Base-by-base conservation (phyloP, 805 yeast genomes). In the Saturnispora dispora region DNA sequence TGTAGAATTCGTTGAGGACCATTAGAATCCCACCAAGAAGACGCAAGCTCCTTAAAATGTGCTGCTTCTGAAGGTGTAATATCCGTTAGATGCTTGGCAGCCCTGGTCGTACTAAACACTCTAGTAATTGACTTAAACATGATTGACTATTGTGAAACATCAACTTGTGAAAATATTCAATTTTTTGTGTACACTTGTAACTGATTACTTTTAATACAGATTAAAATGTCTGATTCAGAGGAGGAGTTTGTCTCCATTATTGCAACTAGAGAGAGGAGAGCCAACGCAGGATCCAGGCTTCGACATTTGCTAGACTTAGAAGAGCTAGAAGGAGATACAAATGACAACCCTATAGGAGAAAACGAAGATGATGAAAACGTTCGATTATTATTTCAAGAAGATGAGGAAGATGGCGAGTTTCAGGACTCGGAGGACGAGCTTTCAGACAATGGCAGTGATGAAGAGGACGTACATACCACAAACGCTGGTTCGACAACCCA, bases 1-100 rank as follows among this genome's bases (percentile, higher is more conserved):
- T 93, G 98, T 42, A 93, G 75, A 51, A 93, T 87, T 39, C 99
- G 72, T 64, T 93, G 98, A 1, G 97, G 85, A 0, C 99, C 99
- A 56, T 82, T 69, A 13, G 86, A 81, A 60, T 93, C 96, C 99
- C 99, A 93, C 99, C 99, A 93, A n/a, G 88, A 68, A n/a, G 84
- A 73, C 1, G 99, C 99, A 44, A 93, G 72, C 33, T 83, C 79
- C 58, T 86, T 81, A 68, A 93, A 93, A 66, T 93, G 98, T 9
- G 76, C 68, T 65, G 83, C 73, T 63, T 91, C 98, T 5, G 81
- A 79, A 7, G 69, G 70, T 0, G 81, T 75, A 5, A 81, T 74
- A 4, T 77, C 53, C 0, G 76, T 63, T 23, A 55, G 22, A 43
- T 55, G 54, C 6, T 15, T 15, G 15, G 22, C 27, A 11, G 9